These are phyloP conservation scores for Chenopodium album DNA, from an alignment of 148 eudicot genomes.

Conservation along the genomic window DNA sequence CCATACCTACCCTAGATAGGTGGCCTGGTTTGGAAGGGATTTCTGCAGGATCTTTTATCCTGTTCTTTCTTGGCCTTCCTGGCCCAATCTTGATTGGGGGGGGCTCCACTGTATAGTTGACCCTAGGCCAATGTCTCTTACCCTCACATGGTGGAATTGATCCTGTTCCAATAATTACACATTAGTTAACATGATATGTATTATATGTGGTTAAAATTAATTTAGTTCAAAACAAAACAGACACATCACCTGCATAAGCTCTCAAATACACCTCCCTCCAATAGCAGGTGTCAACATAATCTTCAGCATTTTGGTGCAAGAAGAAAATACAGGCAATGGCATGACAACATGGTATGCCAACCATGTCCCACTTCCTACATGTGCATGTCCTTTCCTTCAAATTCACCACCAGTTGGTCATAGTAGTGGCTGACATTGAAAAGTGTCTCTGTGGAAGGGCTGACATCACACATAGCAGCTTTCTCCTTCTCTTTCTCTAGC, in stretches of 20 bases:
- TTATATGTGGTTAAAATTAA: too few relatives aligned
- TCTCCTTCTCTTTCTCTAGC: background rate
- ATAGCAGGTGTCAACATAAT: background rate
- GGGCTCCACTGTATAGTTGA: background rate
- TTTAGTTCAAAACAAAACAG: too few relatives aligned
- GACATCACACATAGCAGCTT: background rate
- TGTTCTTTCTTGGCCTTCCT: background rate
- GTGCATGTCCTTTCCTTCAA: background rate
- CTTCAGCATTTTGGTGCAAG: background rate
- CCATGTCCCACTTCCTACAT: background rate
- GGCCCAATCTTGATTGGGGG: background rate
- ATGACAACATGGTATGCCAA: background rate
- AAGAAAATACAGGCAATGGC: background rate
- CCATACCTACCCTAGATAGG: background rate
- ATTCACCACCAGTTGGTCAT: background rate
- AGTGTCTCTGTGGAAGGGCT: background rate
- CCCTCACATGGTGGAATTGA: background rate
- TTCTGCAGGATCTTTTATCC: background rate
- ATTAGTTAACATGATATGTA: too few relatives aligned
- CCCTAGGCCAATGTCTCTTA: background rate
- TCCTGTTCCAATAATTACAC: background rate
- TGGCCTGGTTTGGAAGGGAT: background rate
- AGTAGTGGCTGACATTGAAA: background rate
- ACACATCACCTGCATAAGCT: too few relatives aligned
- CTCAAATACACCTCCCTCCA: too few relatives aligned